A percentile compares a stretch with the other conserved stretches of the same genome.
phyloP scores from a whole-genome alignment of 108 stramenopile species.

The Skeletonema potamos region DNA sequence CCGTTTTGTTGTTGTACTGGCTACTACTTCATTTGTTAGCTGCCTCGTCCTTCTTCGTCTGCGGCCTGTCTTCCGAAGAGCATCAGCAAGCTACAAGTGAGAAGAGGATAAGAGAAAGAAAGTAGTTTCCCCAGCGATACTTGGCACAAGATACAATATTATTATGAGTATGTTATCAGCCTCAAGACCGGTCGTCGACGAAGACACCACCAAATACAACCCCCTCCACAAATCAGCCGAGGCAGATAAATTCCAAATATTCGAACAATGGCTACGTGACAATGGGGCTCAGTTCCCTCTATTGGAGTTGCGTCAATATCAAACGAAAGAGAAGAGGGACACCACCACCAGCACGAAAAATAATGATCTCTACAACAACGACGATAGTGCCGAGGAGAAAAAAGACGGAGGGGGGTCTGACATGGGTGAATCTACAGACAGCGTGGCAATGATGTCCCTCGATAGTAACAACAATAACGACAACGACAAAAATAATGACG shows the following conservation, averaged over 20 bases:
- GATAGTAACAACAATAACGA: conserved; percentile 7
- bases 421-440: conserved; percentile 14
- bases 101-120: no score
- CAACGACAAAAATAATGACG: conserved; percentile 45
- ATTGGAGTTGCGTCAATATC: conserved; percentile 62
- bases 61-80: no score
- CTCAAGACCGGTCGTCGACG: no score
- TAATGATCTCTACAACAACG: not conserved
- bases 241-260: conserved; percentile 73
- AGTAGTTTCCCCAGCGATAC: no score
- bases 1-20: no score
- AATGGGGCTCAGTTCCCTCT: conserved; percentile 83
- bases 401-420: conserved; percentile 42
- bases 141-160: no score
- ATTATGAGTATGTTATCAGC: no score
- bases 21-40: no score
- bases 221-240: conserved; percentile 4
- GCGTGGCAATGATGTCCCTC: conserved; percentile 9
- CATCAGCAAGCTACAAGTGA: no score
- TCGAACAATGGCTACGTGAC: conserved; percentile 78
- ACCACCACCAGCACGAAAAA: not conserved
- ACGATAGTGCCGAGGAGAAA: conserved; percentile 51
- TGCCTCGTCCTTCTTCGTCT: no score
- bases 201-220: not conserved
- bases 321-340: not conserved